These are phyloP conservation scores for Aphanomyces astaci DNA, from an alignment of 352 stramenopile genomes.

Conservation along the genomic window DNA sequence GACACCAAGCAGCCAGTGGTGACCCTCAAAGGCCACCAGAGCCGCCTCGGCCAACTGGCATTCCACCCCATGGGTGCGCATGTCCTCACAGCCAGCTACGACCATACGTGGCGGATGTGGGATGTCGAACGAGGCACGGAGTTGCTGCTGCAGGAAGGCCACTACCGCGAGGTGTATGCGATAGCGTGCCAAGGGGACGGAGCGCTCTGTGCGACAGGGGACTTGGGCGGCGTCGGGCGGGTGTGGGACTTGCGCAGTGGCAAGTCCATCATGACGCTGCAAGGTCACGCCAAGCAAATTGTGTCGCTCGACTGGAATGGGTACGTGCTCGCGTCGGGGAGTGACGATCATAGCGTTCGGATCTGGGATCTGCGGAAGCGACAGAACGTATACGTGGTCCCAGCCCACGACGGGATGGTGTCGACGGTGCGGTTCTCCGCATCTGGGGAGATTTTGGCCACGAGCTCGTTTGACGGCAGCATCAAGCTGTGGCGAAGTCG, in stretches of 20 bases:
- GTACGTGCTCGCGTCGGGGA: constrained; percentile 89
- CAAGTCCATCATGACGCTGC: constrained; percentile 82
- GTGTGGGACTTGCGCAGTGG: constrained; percentile 96
- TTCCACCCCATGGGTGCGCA: constrained; percentile 92
- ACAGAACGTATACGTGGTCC: constrained; percentile 88
- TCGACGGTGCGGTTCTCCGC: constrained; percentile 85
- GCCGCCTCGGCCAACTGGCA: constrained; percentile 76
- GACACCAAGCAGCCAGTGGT: constrained; percentile 46
- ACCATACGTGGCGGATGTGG: constrained; percentile 97
- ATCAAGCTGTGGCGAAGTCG: constrained; percentile 92
- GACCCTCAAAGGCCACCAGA: constrained; percentile 60
- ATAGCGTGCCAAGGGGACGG: constrained; percentile 95
- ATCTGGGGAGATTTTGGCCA: constrained; percentile 84
- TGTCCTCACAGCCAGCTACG: constrained; percentile 93
- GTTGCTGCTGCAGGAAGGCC: constrained; percentile 94
- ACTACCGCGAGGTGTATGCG: constrained; percentile 92
- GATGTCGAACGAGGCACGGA: constrained; percentile 89
- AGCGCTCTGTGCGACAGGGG: constrained; percentile 88
- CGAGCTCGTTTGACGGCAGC: constrained; percentile 90
- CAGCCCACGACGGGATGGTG: constrained; percentile 93
- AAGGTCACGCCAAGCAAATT: constrained; percentile 94
- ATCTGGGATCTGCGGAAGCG: constrained; percentile 94
- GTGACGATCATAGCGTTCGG: constrained; percentile 92
- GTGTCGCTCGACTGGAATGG: constrained; percentile 91
- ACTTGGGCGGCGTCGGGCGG: constrained; percentile 89